Percentiles rank a stretch among this genome's conserved stretches.
These are phyloP conservation scores for Gracilaria caudata DNA, from an alignment of 23 red algal genomes.

Conservation along the genomic window DNA sequence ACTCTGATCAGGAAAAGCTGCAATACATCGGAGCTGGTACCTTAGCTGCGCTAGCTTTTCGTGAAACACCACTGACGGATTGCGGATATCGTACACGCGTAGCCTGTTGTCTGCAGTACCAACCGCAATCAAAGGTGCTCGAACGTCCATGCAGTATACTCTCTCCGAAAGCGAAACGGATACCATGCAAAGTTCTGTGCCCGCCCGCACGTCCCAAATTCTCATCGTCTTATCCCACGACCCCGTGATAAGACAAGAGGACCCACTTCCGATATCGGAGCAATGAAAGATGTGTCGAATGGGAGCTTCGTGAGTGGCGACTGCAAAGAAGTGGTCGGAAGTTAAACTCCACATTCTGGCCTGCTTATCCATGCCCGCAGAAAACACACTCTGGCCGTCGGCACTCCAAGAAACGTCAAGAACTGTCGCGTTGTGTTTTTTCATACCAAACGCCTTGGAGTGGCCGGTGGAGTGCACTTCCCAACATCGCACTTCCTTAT, in stretches of 20 bases:
- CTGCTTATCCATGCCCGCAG: slow-evolving; percentile 78
- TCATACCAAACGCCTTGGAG: slow-evolving; percentile 78
- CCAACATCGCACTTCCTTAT: slow-evolving; percentile 96
- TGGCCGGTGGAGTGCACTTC: slow-evolving; percentile 81
- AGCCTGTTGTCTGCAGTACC: slow-evolving; percentile 89
- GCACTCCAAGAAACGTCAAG: slow-evolving; percentile 82
- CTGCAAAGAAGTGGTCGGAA: slow-evolving; percentile 53
- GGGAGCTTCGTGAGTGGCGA: slow-evolving; percentile 87
- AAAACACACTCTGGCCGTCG: slow-evolving; percentile 89
- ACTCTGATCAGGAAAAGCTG: slow-evolving; percentile 89
- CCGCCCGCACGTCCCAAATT: slow-evolving; percentile 95
- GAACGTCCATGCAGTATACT: slow-evolving; percentile 91
- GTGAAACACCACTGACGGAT: slow-evolving; percentile 73
- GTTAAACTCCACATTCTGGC: slow-evolving; percentile 88
- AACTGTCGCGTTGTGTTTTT: slow-evolving; percentile 82
- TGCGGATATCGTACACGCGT: slow-evolving; percentile 89
- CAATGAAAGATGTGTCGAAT: slow-evolving; percentile 85
- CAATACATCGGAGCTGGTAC: slow-evolving; percentile 90
- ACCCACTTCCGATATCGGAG: slow-evolving; percentile 76
- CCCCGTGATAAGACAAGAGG: slow-evolving; percentile 85
- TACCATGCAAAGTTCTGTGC: slow-evolving; percentile 75
- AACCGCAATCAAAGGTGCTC: slow-evolving; percentile 82
- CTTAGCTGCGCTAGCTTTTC: slow-evolving; percentile 90
- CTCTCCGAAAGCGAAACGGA: slow-evolving; percentile 63
- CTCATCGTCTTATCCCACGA: slow-evolving; percentile 93